phyloP scores from a whole-genome alignment of 352 stramenopile species.

The Phytophthora pluvialis region DNA sequence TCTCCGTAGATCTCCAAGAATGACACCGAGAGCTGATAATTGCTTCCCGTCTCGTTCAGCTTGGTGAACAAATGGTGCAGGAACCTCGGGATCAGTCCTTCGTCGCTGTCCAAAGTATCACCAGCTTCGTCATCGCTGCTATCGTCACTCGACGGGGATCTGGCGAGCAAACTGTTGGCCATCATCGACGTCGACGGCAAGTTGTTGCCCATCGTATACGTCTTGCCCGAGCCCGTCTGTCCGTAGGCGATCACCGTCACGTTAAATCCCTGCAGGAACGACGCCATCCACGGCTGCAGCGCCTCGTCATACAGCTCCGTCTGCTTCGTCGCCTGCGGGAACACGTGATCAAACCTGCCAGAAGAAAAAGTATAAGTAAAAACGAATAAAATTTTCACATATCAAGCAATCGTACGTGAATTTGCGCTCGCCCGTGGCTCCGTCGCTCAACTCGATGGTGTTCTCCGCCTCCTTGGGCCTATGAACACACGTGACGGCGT shows the following conservation, averaged over 20 bases:
- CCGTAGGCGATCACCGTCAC: conserved; percentile 89
- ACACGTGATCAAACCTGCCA: conserved; percentile 83
- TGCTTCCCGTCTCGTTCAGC: conserved; percentile 44
- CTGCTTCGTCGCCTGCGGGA: conserved; percentile 61
- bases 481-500: conserved; percentile 53
- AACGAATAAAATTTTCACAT: too few relatives aligned
- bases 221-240: conserved; percentile 88
- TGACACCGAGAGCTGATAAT: conserved; percentile 75
- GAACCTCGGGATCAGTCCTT: conserved; percentile 88
- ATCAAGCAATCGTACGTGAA: conserved; percentile 58
- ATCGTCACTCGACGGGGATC: conserved; percentile 19
- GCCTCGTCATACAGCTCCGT: conserved; percentile 76
- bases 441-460: conserved; percentile 43
- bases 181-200: conserved; percentile 51
- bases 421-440: conserved; percentile 36
- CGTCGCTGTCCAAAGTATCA: conserved; percentile 49
- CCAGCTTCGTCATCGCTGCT: conserved; percentile 19
- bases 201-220: conserved; percentile 85
- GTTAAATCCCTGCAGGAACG: conserved; percentile 91
- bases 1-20: conserved; percentile 98
- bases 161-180: conserved; percentile 44
- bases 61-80: conserved; percentile 76
- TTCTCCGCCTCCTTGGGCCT: conserved; percentile 40
- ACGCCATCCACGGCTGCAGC: conserved; percentile 78
- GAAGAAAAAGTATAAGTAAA: conserved; percentile 11